Evolutionary conservation across 805 yeast genomes (phyloP), one percentile per base, ranked within the genome.

Genomic region (Lachancea kluyveri): DNA sequence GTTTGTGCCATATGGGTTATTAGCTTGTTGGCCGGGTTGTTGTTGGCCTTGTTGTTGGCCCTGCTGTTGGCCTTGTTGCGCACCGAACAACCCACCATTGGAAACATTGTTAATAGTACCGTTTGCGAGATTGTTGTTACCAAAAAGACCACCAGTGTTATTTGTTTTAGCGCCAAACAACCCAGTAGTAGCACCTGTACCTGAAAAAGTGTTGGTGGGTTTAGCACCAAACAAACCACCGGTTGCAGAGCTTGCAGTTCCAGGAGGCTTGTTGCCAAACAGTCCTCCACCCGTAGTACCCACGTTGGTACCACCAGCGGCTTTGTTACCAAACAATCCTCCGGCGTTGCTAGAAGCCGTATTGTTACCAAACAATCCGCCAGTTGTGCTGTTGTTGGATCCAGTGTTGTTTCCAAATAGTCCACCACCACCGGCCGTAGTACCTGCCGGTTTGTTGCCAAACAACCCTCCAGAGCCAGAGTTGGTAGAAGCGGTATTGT

Each of bases 1-100:
- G 45, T 79, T 78, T 28, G 74, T 69, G 1, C 95, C 94, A 52
- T 84, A 88, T 26, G 96, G 95, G 51, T 54, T 46, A 22, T 37
- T 67, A 65, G 36, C 61, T 51, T 19, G 60, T 44, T 25, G 68
- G 59, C 33, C 61, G 41, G 30, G 42, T 40, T 45, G 38, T 39
- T 51, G 55, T 33, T 43, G 46, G 33, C 41, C 46, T 16, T 57
- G 57, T 22, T 46, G 57, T 15, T 37, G 42, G 6, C 30, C 31
- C 15, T 41, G 37, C 20, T 40, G 40, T 28, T 38, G 42, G 24
- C 29, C 35, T 10, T 39, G 43, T 21, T 39, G 52, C 24, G 35
- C 50, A 32, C 44, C 46, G 8, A 73, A 72, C 45, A 68, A 68
- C 17, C 67, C 37, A 4, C 73, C 74, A 22, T 72, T 71, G 17